Evolutionary conservation across 352 stramenopile genomes (phyloP), one percentile per base, ranked within the genome.

Genomic region (Phytophthora meadii): DNA sequence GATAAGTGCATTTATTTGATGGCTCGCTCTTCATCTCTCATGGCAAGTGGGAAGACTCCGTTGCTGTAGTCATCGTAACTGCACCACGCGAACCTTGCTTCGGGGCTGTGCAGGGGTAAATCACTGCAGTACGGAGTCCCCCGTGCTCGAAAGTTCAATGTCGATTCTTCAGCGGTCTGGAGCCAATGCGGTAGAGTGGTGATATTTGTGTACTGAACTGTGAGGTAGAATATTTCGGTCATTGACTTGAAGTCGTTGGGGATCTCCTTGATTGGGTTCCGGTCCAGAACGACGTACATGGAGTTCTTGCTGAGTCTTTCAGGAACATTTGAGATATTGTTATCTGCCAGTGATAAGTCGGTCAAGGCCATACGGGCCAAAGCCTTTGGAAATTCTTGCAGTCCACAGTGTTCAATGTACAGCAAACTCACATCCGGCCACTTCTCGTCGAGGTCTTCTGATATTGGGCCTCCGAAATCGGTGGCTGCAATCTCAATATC

Each of bases 261-360:
- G 9, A 74, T 46, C 6, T 34, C 36, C 5, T 54, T 19, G 11
- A 70, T 24, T 14, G 68, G 72, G 22, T 79, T 81, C 17, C 68
- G 67, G 47, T 84, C 75, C 36, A 84, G 37, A 57, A 72, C 76
- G 11, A 80, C 32, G 59, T 79, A 75, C 72, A 77, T 71, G 57
- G 55, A 74, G 2, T 40, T 54, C 1, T 49, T 28, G 12, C 44
- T 58, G 2, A 82, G 47, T 19, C 61, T 46, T 34, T 80, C 61
- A 0, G 73, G 64, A 5, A 84, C 41, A 2, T 52, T 22, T 1
- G 70, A 69, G 36, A 82, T 82, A 46, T 74, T 76, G 70, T 82
- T 82, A 40, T 55, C 70, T 24, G 74, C 60, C 19, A 84, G 36
- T 5, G 73, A 84, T 8, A 82, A 12, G 25, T 82, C 66, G 1